Evolutionary conservation across 164 flowering plant genomes (phyloP).

Genomic region (Umbellularia californica): DNA sequence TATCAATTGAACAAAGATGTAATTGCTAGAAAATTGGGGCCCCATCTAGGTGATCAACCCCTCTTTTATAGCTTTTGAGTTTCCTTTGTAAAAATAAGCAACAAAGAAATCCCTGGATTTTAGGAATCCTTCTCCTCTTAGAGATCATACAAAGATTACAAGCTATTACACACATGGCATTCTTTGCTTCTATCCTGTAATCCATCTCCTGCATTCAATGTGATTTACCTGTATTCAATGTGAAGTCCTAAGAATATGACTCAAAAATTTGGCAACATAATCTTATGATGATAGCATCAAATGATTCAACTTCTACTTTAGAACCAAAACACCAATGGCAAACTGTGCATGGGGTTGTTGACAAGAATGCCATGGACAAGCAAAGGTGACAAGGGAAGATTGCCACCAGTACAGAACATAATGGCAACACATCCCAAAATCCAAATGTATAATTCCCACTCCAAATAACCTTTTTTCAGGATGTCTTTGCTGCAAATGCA

Average conservation of each 20-base stretch:
- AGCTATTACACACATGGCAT: conserved; percentile 32
- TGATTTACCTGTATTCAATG: conserved; percentile 99
- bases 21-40: too few species aligned
- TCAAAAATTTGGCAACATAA: conserved; percentile 6
- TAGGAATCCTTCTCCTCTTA: too few species aligned
- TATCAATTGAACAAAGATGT: too few species aligned
- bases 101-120: too few species aligned
- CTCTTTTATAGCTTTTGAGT: too few species aligned
- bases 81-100: too few species aligned
- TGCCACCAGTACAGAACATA: neutral
- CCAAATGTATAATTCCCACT: neutral
- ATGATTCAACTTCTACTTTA: neutral
- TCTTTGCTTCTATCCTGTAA: conserved; percentile 78
- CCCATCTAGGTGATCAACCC: too few species aligned
- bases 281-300: neutral
- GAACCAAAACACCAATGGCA: conserved; percentile 3
- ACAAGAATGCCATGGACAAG: neutral
- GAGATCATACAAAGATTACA: too few species aligned
- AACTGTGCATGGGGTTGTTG: neutral
- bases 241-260: conserved; percentile 67
- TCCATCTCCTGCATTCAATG: conserved; percentile 99
- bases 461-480: neutral
- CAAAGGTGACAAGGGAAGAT: neutral
- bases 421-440: neutral
- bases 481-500: neutral